These are phyloP conservation scores for Rhodamnia rubescens DNA, from an alignment of 345 rosid genomes.

Conservation along the genomic window DNA sequence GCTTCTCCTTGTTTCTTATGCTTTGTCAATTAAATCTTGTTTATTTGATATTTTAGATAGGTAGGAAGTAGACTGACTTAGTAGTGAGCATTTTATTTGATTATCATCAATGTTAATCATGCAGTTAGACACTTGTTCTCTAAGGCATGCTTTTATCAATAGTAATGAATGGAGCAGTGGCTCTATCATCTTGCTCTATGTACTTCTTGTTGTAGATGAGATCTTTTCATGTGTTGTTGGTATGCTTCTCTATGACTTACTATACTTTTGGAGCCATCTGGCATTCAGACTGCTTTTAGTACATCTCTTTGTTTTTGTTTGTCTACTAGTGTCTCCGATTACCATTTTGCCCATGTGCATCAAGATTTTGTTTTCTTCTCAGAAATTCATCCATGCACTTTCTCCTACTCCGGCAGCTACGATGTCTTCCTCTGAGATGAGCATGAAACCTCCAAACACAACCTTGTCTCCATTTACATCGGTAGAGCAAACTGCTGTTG, in stretches of 20 bases:
- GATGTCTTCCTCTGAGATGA: slow-evolving; percentile 74
- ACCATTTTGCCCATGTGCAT: background rate
- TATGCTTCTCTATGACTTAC: background rate
- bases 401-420: slow-evolving; percentile 70
- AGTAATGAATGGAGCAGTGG: background rate
- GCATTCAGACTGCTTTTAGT: background rate
- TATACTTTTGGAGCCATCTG: background rate
- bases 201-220: background rate
- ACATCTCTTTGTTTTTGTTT: background rate
- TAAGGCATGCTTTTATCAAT: background rate
- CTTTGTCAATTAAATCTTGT: background rate
- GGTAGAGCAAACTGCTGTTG: slow-evolving; percentile 26
- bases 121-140: background rate
- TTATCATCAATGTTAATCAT: background rate
- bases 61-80: background rate
- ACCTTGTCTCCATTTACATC: slow-evolving; percentile 53
- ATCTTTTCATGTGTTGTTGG: background rate
- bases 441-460: slow-evolving; percentile 56
- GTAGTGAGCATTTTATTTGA: background rate
- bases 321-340: background rate
- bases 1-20: background rate
- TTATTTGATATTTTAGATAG: background rate
- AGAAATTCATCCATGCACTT: slow-evolving; percentile 90
- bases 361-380: slow-evolving; percentile 6
- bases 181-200: background rate